These are phyloP conservation scores for Thymus quinquecostatus DNA, from an alignment of 257 asterid species.

Conservation along the genomic window DNA sequence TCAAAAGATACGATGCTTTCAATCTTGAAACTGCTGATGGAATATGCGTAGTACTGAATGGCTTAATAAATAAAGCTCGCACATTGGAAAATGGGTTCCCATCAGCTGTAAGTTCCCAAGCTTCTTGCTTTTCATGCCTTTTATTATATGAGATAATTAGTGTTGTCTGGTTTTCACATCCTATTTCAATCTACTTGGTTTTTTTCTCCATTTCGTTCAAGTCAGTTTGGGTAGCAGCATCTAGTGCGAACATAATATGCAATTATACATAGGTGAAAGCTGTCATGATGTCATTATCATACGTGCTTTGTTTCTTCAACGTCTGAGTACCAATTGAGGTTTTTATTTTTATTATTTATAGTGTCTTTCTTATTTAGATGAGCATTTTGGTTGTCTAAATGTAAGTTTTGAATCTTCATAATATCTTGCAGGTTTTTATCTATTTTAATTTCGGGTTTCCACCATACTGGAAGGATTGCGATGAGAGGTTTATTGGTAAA, in stretches of 20 bases:
- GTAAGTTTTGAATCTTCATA: conserved; percentile 26
- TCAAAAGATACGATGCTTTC: conserved; percentile 51
- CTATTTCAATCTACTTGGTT: neutral
- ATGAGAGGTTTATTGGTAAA: conserved; percentile 40
- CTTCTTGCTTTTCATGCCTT: conserved; percentile 27
- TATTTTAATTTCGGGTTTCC: conserved; percentile 82
- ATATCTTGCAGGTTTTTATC: conserved; percentile 53
- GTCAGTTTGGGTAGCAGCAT: too few species aligned
- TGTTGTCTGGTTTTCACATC: neutral
- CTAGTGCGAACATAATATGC: too few species aligned
- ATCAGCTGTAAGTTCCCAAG: conserved; percentile 54
- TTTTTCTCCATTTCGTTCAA: neutral
- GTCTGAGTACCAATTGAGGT: too few species aligned
- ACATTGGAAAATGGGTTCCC: conserved; percentile 73
- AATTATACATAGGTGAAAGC: too few species aligned
- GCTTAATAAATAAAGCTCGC: conserved; percentile 62
- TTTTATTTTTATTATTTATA: too few species aligned
- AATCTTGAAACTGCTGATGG: conserved; percentile 77
- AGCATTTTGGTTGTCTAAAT: conserved; percentile 13
- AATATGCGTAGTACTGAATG: conserved; percentile 52
- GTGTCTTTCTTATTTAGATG: conserved; percentile 2
- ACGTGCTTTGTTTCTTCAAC: too few species aligned
- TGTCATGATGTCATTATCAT: too few species aligned
- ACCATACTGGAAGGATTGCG: conserved; percentile 64
- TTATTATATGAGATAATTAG: neutral